phyloP scores from a whole-genome alignment of 805 yeast genomes.

The Lachancea fermentati region DNA sequence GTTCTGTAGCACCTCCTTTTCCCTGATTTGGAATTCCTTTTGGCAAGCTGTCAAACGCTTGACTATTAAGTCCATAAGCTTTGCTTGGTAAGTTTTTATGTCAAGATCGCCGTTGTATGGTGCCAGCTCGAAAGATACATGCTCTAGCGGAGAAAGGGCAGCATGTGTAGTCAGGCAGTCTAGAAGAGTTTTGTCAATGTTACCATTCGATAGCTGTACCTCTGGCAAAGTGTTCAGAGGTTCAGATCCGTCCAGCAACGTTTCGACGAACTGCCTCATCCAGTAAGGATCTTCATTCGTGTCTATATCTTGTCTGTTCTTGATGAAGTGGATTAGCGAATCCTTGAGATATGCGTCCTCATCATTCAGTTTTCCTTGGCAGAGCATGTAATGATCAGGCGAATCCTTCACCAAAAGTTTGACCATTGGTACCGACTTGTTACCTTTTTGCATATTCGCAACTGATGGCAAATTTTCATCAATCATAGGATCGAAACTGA shows the following conservation, averaged over 20 bases:
- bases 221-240: conserved; percentile 11
- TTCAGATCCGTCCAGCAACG: conserved; percentile 17
- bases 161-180: conserved; percentile 8
- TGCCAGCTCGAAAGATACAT: conserved; percentile 13
- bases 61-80: conserved; percentile 36
- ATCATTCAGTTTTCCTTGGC: conserved; percentile 12
- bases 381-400: conserved; percentile 37
- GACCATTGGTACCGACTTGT: conserved; percentile 37
- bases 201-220: conserved; percentile 13
- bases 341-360: conserved; percentile 20
- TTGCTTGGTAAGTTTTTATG: conserved; percentile 33
- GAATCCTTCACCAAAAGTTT: conserved; percentile 42
- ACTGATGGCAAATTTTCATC: conserved; percentile 31
- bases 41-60: conserved; percentile 30
- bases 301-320: conserved; percentile 4
- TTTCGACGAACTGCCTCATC: conserved; percentile 2
- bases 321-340: conserved; percentile 27
- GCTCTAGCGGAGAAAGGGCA: conserved; percentile 16
- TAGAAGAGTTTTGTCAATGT: conserved; percentile 18
- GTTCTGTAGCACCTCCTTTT: conserved; percentile 20
- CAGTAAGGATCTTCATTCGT: background rate
- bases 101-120: conserved; percentile 16
- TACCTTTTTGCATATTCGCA: conserved; percentile 19
- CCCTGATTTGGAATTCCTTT: conserved; percentile 18
- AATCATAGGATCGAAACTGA: conserved; percentile 44